Evolutionary conservation across 2,329 filamentous ascomycete species (phyloP), one percentile per base, ranked within the genome.

Genomic region (Botrytis sinoallii): DNA sequence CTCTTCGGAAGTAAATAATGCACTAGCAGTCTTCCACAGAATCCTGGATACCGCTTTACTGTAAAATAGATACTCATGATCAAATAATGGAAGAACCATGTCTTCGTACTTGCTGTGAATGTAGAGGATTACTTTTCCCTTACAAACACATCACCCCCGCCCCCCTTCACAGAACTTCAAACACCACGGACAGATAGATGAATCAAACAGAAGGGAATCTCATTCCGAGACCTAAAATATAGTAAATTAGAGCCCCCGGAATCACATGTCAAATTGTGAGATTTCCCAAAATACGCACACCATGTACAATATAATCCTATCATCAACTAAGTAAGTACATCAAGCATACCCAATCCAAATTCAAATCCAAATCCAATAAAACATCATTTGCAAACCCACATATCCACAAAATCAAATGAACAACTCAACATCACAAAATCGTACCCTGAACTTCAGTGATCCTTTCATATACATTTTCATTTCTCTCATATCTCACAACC

Each of bases 381-480:
- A 55, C 8, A 18, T 29, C 14, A 29, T 29, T 18, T 6, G n/a
- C 52, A 55, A 8, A 55, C 18, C 48, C 25, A 52, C 48, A 57
- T 8, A 18, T 29, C 52, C n/a, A 57, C 52, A 57, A 6, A n/a
- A 29, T 16, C 12, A 29, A 29, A 42, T 14, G 40, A 42, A 57
- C 52, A 57, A 18, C 14, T 18, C 52, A 29, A 57, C n/a, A 16
- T 55, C 52, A 55, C 12, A 29, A 2, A 29, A 29, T 29, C 14
- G n/a, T 12, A 57, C 14, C 52, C n/a, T 1, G 29, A 22, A 22
- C 14, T 25, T 42, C 35, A 55, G 6, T 29, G 1, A 22, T 42
- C 38, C 44, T n/a, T 55, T 68, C 65, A 68, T 57, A 40, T 68
- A 68, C 65, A 68, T 22, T 16, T 29, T 40, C 35, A 55, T 29